These are phyloP conservation scores for Terana coerulea DNA, from an alignment of 768 basidiomycete species.

Conservation along the genomic window DNA sequence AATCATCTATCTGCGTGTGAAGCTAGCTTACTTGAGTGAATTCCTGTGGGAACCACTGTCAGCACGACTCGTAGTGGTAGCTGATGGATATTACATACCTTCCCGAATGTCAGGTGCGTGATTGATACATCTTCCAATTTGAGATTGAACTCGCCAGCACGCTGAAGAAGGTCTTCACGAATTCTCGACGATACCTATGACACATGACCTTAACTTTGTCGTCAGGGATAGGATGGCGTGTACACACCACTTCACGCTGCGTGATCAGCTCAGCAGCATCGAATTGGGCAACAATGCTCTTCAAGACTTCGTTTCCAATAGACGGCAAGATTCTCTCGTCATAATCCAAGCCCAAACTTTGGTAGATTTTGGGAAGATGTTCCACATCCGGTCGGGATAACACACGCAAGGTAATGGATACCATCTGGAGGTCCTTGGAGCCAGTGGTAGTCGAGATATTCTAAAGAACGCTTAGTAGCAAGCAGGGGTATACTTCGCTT, in stretches of 20 bases:
- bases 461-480: slow-evolving; percentile 35
- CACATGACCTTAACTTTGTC: background rate
- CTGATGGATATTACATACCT: slow-evolving; percentile 40
- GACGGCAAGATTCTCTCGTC: slow-evolving; percentile 97
- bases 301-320: slow-evolving; percentile 96
- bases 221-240: background rate
- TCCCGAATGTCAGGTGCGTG: slow-evolving; percentile 85
- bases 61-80: background rate
- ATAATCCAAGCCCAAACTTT: slow-evolving; percentile 91
- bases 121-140: slow-evolving; percentile 96
- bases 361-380: slow-evolving; percentile 91
- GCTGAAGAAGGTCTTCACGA: slow-evolving; percentile 84
- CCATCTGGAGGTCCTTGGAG: slow-evolving; percentile 98
- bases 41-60: slow-evolving; percentile 54
- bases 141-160: slow-evolving; percentile 96
- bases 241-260: slow-evolving; percentile 90
- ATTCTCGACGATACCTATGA: slow-evolving; percentile 85
- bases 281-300: slow-evolving; percentile 97
- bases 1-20: background rate
- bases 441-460: slow-evolving; percentile 99
- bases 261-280: slow-evolving; percentile 97
- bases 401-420: slow-evolving; percentile 93
- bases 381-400: slow-evolving; percentile 88
- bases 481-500: background rate
- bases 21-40: slow-evolving; percentile 59